Evolutionary conservation across 306 rosid genomes (phyloP), one percentile per base, ranked within the genome.

Genomic region (Lathyrus oleraceus): DNA sequence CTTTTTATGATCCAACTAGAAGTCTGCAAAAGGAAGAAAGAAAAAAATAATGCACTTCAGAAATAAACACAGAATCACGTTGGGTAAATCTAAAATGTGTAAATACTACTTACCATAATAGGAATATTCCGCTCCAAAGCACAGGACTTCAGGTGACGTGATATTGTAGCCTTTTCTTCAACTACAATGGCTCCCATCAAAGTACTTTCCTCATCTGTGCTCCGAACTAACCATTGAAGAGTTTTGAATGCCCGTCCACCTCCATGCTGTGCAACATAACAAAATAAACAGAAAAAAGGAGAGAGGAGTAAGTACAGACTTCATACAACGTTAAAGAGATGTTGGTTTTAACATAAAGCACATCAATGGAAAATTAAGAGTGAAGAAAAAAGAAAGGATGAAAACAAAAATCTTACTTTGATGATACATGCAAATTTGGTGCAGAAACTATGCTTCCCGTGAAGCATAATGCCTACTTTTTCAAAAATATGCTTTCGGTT

Each of bases 71-170:
- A 35, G 2, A 47, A 17, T 49, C 12, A 8, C 54, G 9, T n/a
- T n/a, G n/a, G n/a, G 7, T 30, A 30, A 69, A 57, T 4, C 30
- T 39, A 10, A 65, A 69, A 30, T 8, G 44, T 32, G 67, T 44
- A 39, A 28, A 27, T 28, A n/a, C 54, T 13, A 71, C 83, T 79
- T 59, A 87, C 96, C 91, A 82, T 57, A 12, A 85, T 47, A 8
- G 96, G 83, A 82, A 93, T 85, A 28, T 75, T 76, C 76, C 35
- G 73, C 79, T 90, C 97, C 15, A 47, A 57, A 58, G 91, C 97
- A 65, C 91, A 93, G 1, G 78, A 85, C 80, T 86, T 90, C 81
- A 93, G 78, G 71, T 93, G 98, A 71, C 97, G 90, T 15, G 96
- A 90, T 72, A 81, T 67, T 25, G 65, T 69, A 63, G 73, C 67